phyloP scores from a whole-genome alignment of 108 stramenopile species.

The Epithemia pelagica region DNA sequence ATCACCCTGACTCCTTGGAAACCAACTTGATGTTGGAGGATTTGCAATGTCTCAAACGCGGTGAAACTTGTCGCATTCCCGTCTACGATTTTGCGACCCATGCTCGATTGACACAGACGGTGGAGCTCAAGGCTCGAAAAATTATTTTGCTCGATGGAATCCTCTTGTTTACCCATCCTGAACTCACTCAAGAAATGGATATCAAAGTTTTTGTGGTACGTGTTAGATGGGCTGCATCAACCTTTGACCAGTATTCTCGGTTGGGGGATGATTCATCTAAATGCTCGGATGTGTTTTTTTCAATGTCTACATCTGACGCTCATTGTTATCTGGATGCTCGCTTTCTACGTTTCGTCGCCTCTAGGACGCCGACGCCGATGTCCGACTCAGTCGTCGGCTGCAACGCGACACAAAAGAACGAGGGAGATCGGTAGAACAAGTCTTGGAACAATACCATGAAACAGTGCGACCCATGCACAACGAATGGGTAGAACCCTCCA shows the following conservation, averaged over 20 bases:
- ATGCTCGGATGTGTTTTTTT: no score
- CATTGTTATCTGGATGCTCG: background rate
- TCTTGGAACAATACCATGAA: slow-evolving; percentile 73
- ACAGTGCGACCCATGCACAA: slow-evolving; percentile 95
- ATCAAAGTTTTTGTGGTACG: slow-evolving; percentile 92
- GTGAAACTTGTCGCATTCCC: slow-evolving; percentile 68
- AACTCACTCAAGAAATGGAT: slow-evolving; percentile 72
- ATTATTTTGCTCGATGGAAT: slow-evolving; percentile 92
- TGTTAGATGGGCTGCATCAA: no score
- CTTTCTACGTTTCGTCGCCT: slow-evolving; percentile 7
- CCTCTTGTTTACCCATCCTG: slow-evolving; percentile 75
- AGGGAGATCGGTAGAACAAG: slow-evolving; percentile 66
- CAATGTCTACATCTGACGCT: background rate
- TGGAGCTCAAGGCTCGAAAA: slow-evolving; percentile 43
- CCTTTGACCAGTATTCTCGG: no score
- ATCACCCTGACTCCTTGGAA: slow-evolving; percentile 93
- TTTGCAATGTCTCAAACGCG: slow-evolving; percentile 55
- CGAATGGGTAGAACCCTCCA: slow-evolving; percentile 87
- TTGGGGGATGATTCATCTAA: no score
- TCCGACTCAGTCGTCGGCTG: slow-evolving; percentile 80
- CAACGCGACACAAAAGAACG: slow-evolving; percentile 80
- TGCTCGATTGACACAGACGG: slow-evolving; percentile 52
- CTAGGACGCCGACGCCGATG: slow-evolving; percentile 78
- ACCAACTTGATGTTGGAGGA: slow-evolving; percentile 82
- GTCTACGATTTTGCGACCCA: slow-evolving; percentile 91